Percentiles rank a stretch among this genome's conserved stretches.
Evolutionary conservation across 371 early-diverging fungal genomes (phyloP).

Genomic region (Ordospora colligata): DNA sequence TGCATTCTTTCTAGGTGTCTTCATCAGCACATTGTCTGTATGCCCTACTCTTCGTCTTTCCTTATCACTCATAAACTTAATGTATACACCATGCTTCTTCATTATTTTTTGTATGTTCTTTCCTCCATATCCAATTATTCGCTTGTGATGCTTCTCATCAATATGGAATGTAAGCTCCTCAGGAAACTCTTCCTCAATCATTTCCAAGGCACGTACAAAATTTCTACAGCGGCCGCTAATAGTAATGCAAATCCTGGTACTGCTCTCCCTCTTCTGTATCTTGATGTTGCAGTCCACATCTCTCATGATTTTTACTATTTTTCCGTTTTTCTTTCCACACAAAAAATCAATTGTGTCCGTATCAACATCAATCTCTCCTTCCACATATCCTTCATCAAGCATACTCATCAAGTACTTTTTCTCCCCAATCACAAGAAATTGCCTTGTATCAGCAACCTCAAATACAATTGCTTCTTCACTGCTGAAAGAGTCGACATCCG

Average conservation of each 20-base stretch:
- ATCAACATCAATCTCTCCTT: conserved; percentile 57
- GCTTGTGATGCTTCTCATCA: conserved; percentile 75
- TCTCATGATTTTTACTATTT: conserved; percentile 77
- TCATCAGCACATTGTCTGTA: conserved; percentile 54
- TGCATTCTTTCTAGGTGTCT: conserved; percentile 56
- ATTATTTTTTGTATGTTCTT: conserved; percentile 83
- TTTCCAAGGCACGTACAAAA: conserved; percentile 24
- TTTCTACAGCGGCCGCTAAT: conserved; percentile 31
- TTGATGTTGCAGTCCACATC: conserved; percentile 64
- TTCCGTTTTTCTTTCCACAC: conserved; percentile 82
- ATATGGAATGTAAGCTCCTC: conserved; percentile 65
- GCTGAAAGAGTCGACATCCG: not conserved
- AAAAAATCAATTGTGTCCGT: conserved; percentile 77
- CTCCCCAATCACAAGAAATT: not conserved
- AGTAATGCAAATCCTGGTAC: not conserved
- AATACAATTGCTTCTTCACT: not conserved
- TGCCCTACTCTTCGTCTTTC: conserved; percentile 12
- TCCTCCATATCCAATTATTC: conserved; percentile 81
- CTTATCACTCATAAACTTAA: conserved; percentile 66
- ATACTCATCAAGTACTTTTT: conserved; percentile 13
- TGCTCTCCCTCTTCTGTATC: conserved; percentile 7
- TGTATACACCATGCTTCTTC: conserved; percentile 82
- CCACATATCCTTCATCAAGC: not conserved
- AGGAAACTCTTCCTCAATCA: conserved; percentile 53
- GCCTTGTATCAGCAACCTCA: not conserved